Evolutionary conservation across 768 basidiomycete species (phyloP).

Genomic region (Phlegmacium glaucopus): DNA sequence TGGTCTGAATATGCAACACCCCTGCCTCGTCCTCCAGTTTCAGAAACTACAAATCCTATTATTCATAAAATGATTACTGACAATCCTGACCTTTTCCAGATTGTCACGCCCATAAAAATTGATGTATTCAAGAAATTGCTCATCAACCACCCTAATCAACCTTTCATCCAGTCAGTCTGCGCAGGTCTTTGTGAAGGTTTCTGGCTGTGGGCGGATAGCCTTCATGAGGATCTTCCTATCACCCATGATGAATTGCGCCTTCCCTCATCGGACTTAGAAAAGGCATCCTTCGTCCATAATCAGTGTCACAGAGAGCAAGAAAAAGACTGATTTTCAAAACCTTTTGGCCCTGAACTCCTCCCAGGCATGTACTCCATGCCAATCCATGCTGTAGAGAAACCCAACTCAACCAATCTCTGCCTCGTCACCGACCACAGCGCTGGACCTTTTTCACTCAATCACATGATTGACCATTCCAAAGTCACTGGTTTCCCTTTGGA

Average conservation of each 20-base stretch:
- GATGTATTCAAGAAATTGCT: no score
- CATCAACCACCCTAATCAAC: background rate
- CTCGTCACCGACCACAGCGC: conserved; percentile 37
- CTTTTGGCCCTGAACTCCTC: no score
- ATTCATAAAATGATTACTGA: no score
- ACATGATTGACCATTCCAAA: conserved; percentile 12
- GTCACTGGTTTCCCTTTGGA: conserved; percentile 15
- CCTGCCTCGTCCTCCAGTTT: no score
- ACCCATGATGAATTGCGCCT: conserved; percentile 15
- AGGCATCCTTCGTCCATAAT: no score
- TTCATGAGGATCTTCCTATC: conserved; percentile 13
- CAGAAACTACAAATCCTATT: no score
- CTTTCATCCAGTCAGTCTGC: conserved; percentile 33
- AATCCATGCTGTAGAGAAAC: conserved; percentile 29
- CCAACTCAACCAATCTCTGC: conserved; percentile 23
- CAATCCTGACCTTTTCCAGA: no score
- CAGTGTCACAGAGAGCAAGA: no score
- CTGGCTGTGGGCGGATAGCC: conserved; percentile 38
- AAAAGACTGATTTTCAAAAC: no score
- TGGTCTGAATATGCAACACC: no score
- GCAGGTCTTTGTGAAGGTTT: conserved; percentile 32
- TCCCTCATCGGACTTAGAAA: no score
- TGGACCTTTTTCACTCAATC: conserved; percentile 23
- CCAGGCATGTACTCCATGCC: conserved; percentile 15
- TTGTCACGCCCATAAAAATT: no score